Evolutionary conservation across 768 basidiomycete species (phyloP).

Genomic region (Mrakia frigida): DNA sequence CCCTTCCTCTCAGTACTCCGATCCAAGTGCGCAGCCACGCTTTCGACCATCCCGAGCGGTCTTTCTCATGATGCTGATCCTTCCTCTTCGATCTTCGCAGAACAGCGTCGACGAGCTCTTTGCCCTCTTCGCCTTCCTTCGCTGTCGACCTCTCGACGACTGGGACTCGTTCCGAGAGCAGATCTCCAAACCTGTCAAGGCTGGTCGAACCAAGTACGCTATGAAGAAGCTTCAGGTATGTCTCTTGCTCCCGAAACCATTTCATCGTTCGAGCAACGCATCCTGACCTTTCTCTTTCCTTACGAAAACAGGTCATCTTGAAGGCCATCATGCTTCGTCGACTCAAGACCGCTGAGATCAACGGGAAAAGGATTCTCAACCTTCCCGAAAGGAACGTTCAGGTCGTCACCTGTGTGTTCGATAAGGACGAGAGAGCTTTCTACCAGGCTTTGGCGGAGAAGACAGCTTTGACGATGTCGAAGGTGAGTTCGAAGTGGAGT

Average conservation of each 20-base stretch:
- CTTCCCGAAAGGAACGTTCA: conserved; percentile 70
- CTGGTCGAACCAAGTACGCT: conserved; percentile 50
- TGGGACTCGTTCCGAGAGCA: conserved; percentile 72
- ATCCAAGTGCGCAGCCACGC: conserved; percentile 39
- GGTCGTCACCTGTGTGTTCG: conserved; percentile 71
- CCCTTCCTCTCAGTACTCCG: conserved; percentile 37
- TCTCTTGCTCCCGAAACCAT: background rate
- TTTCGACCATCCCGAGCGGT: conserved; percentile 50
- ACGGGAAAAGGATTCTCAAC: conserved; percentile 72
- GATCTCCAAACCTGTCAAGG: conserved; percentile 74
- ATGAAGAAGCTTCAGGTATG: conserved; percentile 32
- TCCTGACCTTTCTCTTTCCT: background rate
- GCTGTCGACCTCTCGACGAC: conserved; percentile 67
- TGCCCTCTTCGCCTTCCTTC: conserved; percentile 81
- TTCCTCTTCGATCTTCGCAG: conserved; percentile 47
- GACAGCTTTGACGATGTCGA: conserved; percentile 54
- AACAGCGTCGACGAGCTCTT: conserved; percentile 87
- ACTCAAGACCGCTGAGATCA: conserved; percentile 54
- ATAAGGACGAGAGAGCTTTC: conserved; percentile 68
- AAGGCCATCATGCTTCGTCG: conserved; percentile 85
- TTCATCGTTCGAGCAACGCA: background rate
- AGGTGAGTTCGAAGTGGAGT: conserved; percentile 45
- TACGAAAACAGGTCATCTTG: conserved; percentile 55
- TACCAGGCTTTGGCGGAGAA: conserved; percentile 66
- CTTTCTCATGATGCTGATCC: conserved; percentile 47